Base-by-base conservation (phyloP, 139 green algal genomes). In the Closterium sp. region DNA sequence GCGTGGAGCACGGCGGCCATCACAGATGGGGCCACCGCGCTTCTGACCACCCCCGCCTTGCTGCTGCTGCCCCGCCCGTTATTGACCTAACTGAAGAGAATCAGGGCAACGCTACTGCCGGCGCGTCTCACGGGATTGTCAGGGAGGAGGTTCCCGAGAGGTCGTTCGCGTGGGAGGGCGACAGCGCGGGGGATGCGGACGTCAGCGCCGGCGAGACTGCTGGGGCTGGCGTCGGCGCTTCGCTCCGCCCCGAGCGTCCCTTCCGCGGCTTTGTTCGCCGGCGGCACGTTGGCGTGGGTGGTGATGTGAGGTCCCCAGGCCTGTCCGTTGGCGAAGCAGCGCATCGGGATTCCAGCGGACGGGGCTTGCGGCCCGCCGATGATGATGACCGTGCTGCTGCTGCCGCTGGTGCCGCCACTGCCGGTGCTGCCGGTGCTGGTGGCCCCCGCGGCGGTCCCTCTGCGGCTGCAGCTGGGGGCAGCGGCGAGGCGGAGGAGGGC, bases 81-180 rank as follows among this genome's bases (percentile, higher is more conserved):
- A 43, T 84, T 55, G 86, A 33, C n/a, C 66, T 43, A 89, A 85
- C 32, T 4, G 55, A 55, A 10, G 55, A 31, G 35, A 25, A 55
- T 21, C 19, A 10, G 0, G 8, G 30, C 35, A 55, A 84, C 35
- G 86, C n/a, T 28, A 25, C 16, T 43, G 66, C 35, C n/a, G 86
- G 86, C 25, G 66, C 35, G n/a, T 21, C 35, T 8, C 81, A n/a
- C n/a, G 86, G 86, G 86, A 64, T 43, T 12, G 86, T 28, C n/a
- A 89, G 86, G 30, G 86, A 84, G 30, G 86, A 84, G 30, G 25
- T 69, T 28, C 91, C 33, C 10, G 87, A 35, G 90, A 89, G 38
- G 87, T 4, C 83, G 31, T 84, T 92, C 30, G 33, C 30, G 55
- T 76, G 55, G 55, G 55, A 76, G 16, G 55, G 55, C 55, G 55